Percentiles rank a stretch among this genome's conserved stretches.
phyloP scores from a whole-genome alignment of 1,139 yeast genomes.

The Lodderomyces jiufengensis region DNA sequence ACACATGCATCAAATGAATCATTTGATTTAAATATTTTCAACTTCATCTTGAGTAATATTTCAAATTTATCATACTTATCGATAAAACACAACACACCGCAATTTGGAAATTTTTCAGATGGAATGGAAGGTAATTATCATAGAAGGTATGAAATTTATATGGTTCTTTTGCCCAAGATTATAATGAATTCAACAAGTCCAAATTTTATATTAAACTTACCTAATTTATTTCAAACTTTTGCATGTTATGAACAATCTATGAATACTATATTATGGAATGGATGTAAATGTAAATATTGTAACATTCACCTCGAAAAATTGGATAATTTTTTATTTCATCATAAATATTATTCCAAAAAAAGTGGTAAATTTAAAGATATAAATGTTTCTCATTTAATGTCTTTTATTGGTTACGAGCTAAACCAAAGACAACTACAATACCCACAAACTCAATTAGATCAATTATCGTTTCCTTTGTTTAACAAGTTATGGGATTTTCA shows the following conservation, averaged over 20 bases:
- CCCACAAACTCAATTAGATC: constrained; percentile 22
- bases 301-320: constrained; percentile 41
- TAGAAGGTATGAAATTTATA: constrained; percentile 52
- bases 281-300: constrained; percentile 64
- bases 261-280: constrained; percentile 72
- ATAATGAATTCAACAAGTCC: constrained; percentile 12
- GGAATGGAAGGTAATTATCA: constrained; percentile 72
- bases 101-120: constrained; percentile 28
- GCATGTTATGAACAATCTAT: constrained; percentile 68
- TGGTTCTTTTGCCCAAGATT: constrained; percentile 45
- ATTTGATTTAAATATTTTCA: constrained; percentile 51
- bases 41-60: constrained; percentile 32
- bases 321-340: constrained; percentile 60
- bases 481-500: constrained; percentile 39
- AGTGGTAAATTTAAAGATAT: constrained; percentile 53
- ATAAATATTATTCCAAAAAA: constrained; percentile 50
- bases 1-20: constrained; percentile 50
- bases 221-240: constrained; percentile 55
- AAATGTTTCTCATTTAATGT: constrained; percentile 54
- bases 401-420: constrained; percentile 46
- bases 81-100: constrained; percentile 51
- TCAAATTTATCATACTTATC: constrained; percentile 32
- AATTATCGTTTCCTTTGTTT: constrained; percentile 23
- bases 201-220: constrained; percentile 46
- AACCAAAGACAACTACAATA: constrained; percentile 27